A percentile compares a stretch with the other conserved stretches of the same genome.
phyloP scores from a whole-genome alignment of 2,329 filamentous ascomycete genomes.

The Pseudocercospora vitis region DNA sequence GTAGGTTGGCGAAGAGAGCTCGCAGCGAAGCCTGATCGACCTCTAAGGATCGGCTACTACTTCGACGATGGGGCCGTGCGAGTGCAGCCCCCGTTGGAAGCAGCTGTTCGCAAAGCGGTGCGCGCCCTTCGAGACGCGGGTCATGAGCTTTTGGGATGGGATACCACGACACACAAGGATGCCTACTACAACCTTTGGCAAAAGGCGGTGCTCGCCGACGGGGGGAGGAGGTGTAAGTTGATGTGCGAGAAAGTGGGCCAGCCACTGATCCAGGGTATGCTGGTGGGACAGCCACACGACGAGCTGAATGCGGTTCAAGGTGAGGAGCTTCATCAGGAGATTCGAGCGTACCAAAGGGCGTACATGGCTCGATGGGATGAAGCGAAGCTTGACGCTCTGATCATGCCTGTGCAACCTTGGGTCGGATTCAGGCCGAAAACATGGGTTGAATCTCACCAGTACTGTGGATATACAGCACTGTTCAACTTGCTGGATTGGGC shows the following conservation, averaged over 20 bases:
- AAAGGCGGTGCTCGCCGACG: constrained; percentile 25
- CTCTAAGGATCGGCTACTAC: constrained; percentile 47
- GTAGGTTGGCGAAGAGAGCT: constrained; percentile 40
- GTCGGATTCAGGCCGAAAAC: constrained; percentile 25
- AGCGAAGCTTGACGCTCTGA: constrained; percentile 51
- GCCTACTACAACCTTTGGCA: constrained; percentile 21
- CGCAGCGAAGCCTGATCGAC: constrained; percentile 14
- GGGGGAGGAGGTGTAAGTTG: constrained; percentile 18
- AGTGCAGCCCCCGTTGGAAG: constrained; percentile 53
- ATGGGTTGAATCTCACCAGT: constrained; percentile 24
- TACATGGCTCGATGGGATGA: constrained; percentile 46
- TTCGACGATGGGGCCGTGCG: constrained; percentile 50
- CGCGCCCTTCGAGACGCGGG: constrained; percentile 44
- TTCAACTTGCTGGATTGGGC: constrained; percentile 27
- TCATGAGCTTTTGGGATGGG: constrained; percentile 23
- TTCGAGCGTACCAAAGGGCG: constrained; percentile 10
- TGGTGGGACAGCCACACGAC: constrained; percentile 24
- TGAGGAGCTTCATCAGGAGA: constrained; percentile 17
- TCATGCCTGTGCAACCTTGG: constrained; percentile 43
- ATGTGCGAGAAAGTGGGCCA: constrained; percentile 24
- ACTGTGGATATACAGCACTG: constrained; percentile 26
- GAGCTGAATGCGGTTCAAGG: constrained; percentile 18
- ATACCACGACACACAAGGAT: constrained; percentile 16
- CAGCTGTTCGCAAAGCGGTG: constrained; percentile 46
- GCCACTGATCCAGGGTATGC: constrained; percentile 29